Evolutionary conservation across 192 early-diverging fungal species (phyloP), one percentile per base, ranked within the genome.

Genomic region (Coemansia sp.): DNA sequence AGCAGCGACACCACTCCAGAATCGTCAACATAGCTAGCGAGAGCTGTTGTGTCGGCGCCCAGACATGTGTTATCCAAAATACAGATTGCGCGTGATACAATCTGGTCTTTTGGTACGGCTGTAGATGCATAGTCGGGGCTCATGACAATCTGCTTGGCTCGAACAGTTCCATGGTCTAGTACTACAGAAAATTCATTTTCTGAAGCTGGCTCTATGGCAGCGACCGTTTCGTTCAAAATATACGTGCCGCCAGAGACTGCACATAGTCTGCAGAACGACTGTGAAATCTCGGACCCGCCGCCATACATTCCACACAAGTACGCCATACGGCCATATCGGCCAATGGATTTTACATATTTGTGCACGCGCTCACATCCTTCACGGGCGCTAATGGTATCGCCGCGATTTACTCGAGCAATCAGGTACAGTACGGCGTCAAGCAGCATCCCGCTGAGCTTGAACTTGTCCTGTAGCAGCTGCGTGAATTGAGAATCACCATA

Each of bases 241-340:
- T 95, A 98, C 10, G 87, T 89, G 15, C 95, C 94, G 24, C 94
- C 94, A 67, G 92, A 87, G 1, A 98, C 96, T 6, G 96, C 96
- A 41, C 89, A 92, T 4, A 89, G 70, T 58, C 94, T 86, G 76
- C 94, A 94, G 74, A 96, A 95, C 5, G 92, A 88, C 73, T 98
- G 96, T 1, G 90, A 82, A 12, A 95, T 80, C 73, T 98, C 94
- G 43, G 91, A 93, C 4, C 89, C 90, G 27, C 88, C 90, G 23
- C 96, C 96, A 76, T 98, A 95, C 52, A 94, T 77, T 3, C 89
- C 86, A 49, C 87, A 86, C 17, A 98, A 68, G 61, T 91, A 95
- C 6, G 92, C 87, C 56, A 89, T 90, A 27, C 83, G 84, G 23
- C 94, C 93, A 72, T 87, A 98, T 5, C 92, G 84, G 15, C 96